A percentile compares a stretch with the other conserved stretches of the same genome.
phyloP scores from a whole-genome alignment of 75 land plant genomes.

The Pinus albicaulis region DNA sequence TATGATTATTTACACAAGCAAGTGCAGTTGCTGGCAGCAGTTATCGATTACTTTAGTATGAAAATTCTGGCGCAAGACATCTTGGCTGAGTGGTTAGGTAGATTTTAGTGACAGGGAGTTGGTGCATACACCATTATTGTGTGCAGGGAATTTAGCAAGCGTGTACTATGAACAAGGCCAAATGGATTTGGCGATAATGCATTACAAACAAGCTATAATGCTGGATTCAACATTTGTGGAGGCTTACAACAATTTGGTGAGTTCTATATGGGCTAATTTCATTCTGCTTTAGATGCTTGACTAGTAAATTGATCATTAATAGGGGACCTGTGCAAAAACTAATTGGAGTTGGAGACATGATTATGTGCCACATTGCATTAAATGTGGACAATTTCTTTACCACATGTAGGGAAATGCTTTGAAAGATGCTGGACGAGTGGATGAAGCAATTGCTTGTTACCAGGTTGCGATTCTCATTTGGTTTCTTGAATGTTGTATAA shows the following conservation, averaged over 20 bases:
- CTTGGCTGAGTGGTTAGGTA: conserved; percentile 15
- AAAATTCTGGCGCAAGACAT: conserved; percentile 9
- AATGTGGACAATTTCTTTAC: too few species aligned
- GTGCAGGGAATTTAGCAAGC: conserved; percentile 94
- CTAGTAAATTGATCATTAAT: too few species aligned
- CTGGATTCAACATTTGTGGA: conserved; percentile 82
- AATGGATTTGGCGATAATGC: conserved; percentile 73
- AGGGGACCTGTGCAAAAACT: too few species aligned
- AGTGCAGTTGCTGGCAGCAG: conserved; percentile 9
- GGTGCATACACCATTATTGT: conserved; percentile 24
- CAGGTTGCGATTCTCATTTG: conserved; percentile 33
- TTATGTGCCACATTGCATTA: too few species aligned
- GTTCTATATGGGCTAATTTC: neutral
- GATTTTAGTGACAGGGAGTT: conserved; percentile 30
- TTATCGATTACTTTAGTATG: conserved; percentile 3
- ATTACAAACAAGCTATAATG: conserved; percentile 88
- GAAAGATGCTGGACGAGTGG: conserved; percentile 90
- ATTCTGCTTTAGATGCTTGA: too few species aligned
- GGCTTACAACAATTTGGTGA: conserved; percentile 97
- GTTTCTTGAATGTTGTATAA: neutral
- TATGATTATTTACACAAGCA: conserved; percentile 4
- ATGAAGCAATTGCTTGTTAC: conserved; percentile 94
- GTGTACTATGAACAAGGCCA: conserved; percentile 88
- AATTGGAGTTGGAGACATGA: too few species aligned
- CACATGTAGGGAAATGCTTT: conserved; percentile 87